Conservation (phyloP, 306 rosid genomes). For the Glycine soja region DNA sequence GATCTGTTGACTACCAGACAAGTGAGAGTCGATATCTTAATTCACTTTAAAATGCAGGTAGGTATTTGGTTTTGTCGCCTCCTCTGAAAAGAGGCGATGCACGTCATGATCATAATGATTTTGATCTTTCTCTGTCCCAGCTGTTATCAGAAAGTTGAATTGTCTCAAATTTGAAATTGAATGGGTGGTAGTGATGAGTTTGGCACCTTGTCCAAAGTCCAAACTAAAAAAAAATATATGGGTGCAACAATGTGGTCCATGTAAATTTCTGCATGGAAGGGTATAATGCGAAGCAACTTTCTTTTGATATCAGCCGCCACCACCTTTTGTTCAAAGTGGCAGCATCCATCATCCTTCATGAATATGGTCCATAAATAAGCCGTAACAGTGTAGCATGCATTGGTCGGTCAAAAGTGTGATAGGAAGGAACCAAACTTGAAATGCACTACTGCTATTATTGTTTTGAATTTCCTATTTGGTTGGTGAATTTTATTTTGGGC, state of each 20-base stretch:
- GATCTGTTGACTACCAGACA: conserved; percentile 28
- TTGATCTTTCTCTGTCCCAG: conserved; percentile 7
- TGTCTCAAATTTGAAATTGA: background rate
- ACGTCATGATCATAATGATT: conserved; percentile 43
- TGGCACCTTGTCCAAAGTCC: conserved; percentile 47
- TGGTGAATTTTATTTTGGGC: conserved; percentile 34
- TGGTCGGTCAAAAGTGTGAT: conserved; percentile 35
- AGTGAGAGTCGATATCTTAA: background rate
- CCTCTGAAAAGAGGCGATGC: conserved; percentile 4
- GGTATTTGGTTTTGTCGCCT: conserved; percentile 22
- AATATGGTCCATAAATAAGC: conserved; percentile 45
- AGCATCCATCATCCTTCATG: background rate
- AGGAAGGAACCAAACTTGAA: conserved; percentile 11
- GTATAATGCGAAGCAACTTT: conserved; percentile 24
- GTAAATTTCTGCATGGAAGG: conserved; percentile 31
- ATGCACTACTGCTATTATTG: background rate
- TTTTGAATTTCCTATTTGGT: conserved; percentile 10
- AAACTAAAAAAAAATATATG: conserved; percentile 18
- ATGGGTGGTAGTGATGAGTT: conserved; percentile 49
- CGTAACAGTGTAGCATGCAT: background rate
- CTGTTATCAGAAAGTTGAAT: conserved; percentile 24
- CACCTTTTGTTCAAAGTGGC: conserved; percentile 15
- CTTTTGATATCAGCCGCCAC: conserved; percentile 34
- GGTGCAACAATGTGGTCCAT: conserved; percentile 37
- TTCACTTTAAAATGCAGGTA: conserved; percentile 21